Evolutionary conservation across 768 basidiomycete species (phyloP).

Genomic region (Stropharia rugosoannulata): DNA sequence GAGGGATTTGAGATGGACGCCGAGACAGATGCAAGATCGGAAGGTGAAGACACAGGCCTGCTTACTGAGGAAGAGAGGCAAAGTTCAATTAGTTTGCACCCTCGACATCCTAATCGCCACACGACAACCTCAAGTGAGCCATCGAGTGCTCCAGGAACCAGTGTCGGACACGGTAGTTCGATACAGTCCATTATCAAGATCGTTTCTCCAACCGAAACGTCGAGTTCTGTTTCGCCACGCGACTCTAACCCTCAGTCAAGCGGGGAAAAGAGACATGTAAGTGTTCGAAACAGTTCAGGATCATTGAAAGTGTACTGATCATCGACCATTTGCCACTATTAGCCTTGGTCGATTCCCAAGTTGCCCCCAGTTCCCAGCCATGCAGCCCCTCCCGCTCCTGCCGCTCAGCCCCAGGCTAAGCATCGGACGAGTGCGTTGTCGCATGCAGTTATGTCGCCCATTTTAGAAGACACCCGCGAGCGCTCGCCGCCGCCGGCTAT

Average conservation of each 20-base stretch:
- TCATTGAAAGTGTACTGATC: not conserved
- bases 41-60: conserved; percentile 8
- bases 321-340: not conserved
- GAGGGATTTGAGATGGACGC: not conserved
- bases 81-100: not conserved
- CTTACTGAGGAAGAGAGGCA: conserved; percentile 11
- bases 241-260: not conserved
- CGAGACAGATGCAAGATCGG: not conserved
- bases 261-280: no score
- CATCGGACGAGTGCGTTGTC: not conserved
- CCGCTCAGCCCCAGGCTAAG: not conserved
- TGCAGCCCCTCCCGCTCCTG: not conserved
- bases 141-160: not conserved
- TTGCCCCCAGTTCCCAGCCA: conserved; percentile 3
- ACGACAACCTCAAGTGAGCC: not conserved
- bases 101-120: not conserved
- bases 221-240: conserved; percentile 5
- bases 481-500: not conserved
- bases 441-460: not conserved
- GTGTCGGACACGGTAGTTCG: conserved; percentile 4
- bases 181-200: conserved; percentile 16
- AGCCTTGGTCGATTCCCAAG: not conserved
- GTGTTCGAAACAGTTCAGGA: no score
- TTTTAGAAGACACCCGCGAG: not conserved
- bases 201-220: conserved; percentile 13